Conservation (phyloP, 2,329 filamentous ascomycete species). For the Fusarium sp. region DNA sequence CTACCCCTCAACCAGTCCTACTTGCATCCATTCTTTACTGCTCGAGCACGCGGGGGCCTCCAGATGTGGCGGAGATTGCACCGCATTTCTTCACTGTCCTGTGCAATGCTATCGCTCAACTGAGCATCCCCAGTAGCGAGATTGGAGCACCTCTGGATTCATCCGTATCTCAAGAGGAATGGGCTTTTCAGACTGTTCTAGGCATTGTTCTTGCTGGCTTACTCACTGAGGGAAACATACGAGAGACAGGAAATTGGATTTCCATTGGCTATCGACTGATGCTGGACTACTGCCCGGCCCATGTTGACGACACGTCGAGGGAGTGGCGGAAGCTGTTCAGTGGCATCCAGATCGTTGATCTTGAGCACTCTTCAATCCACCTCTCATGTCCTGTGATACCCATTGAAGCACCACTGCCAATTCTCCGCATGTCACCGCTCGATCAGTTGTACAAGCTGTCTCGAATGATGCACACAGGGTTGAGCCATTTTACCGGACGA, state of each 20-base stretch:
- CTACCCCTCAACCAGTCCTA: not conserved
- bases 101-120: slow-evolving; percentile 19
- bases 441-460: slow-evolving; percentile 21
- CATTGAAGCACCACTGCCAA: slow-evolving; percentile 8
- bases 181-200: slow-evolving; percentile 22
- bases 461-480: slow-evolving; percentile 13
- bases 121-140: slow-evolving; percentile 14
- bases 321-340: slow-evolving; percentile 23
- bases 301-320: slow-evolving; percentile 18
- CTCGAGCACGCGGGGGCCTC: slow-evolving; percentile 9
- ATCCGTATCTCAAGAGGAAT: slow-evolving; percentile 12
- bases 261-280: slow-evolving; percentile 16
- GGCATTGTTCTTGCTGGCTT: slow-evolving; percentile 13
- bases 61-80: slow-evolving; percentile 2
- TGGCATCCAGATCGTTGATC: slow-evolving; percentile 20
- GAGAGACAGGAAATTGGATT: slow-evolving; percentile 26
- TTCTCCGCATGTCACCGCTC: slow-evolving; percentile 10
- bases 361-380: slow-evolving; percentile 21
- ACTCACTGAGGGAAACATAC: slow-evolving; percentile 4
- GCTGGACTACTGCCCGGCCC: slow-evolving; percentile 23
- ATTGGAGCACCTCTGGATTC: slow-evolving; percentile 1
- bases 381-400: slow-evolving; percentile 15
- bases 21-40: slow-evolving; percentile 16
- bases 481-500: slow-evolving; percentile 15
- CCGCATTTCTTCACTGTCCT: slow-evolving; percentile 10